Evolutionary conservation across 352 stramenopile genomes (phyloP), one percentile per base, ranked within the genome.

Genomic region (Pythium dissimile): DNA sequence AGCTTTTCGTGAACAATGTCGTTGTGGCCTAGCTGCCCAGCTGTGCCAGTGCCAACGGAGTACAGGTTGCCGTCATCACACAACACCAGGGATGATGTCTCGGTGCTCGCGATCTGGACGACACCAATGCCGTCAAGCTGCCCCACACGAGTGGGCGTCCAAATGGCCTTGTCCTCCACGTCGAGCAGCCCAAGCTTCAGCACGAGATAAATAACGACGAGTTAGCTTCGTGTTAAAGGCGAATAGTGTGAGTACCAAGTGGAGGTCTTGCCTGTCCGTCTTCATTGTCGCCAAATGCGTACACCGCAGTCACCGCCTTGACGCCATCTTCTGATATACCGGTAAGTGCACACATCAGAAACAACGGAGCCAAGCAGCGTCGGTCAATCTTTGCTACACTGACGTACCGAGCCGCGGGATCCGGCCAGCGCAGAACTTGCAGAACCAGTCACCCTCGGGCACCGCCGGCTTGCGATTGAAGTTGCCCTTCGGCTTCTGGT

Each of bases 401-500:
- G 28, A 50, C 69, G 41, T 31, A 89, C 80, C 70, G 20, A 84
- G 69, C 15, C 60, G 21, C 32, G 80, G 73, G 24, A 86, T 54
- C 38, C 71, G 83, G 21, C 78, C 83, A 12, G 78, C 77, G 57
- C 83, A 92, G 42, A 92, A 89, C 67, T 92, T 92, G 78, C 83
- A 90, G 56, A 90, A 92, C 83, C 83, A 92, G 64, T 92, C 83
- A 57, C 83, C 83, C 23, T 92, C 80, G 28, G 83, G 83, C 53
- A 92, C 83, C 1, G 78, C 65, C 11, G 77, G 80, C 54, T 88
- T 87, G 65, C 80, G 80, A 37, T 75, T 77, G 64, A 90, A 90
- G 62, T 78, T 86, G 69, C 79, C 84, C 62, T 83, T 84, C 46
- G 83, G 83, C 59, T 90, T 90, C 32, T 77, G 70, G 50, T 75